Evolutionary conservation across 768 basidiomycete species (phyloP).

Genomic region (Serendipita sp.): DNA sequence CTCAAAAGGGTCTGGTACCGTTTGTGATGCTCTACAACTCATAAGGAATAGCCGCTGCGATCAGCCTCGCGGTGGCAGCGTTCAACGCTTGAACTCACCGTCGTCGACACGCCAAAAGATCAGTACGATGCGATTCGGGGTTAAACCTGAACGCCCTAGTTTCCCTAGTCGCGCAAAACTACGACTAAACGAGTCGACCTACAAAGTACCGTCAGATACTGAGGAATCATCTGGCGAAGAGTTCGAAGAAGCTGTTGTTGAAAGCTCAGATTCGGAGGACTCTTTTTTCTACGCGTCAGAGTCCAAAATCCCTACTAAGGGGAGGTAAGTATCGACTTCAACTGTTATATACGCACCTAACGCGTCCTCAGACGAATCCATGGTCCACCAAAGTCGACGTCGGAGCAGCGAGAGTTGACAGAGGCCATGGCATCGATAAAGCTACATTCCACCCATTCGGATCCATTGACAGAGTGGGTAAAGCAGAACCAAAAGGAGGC

Average conservation of each 20-base stretch:
- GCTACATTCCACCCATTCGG: slow-evolving; percentile 28
- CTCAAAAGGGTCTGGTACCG: too few species aligned
- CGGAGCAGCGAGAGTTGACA: slow-evolving; percentile 24
- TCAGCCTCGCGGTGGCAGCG: not conserved
- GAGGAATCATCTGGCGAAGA: not conserved
- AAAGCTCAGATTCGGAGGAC: not conserved
- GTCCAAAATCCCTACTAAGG: not conserved
- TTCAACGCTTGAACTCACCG: not conserved
- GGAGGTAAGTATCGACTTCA: not conserved
- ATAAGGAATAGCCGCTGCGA: not conserved
- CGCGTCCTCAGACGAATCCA: not conserved
- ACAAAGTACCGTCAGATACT: not conserved
- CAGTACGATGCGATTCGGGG: not conserved
- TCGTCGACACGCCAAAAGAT: not conserved
- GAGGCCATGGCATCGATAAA: slow-evolving; percentile 33
- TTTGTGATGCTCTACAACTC: too few species aligned
- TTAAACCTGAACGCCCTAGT: not conserved
- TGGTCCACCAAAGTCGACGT: slow-evolving; percentile 10
- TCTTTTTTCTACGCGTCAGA: slow-evolving; percentile 5
- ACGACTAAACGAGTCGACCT: not conserved
- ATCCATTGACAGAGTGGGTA: slow-evolving; percentile 38
- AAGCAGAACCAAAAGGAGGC: slow-evolving; percentile 31
- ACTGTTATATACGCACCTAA: not conserved
- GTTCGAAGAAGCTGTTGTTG: not conserved
- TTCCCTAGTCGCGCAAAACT: not conserved